Conservation (phyloP, 441 rosid genomes). For the Sinapis alba region DNA sequence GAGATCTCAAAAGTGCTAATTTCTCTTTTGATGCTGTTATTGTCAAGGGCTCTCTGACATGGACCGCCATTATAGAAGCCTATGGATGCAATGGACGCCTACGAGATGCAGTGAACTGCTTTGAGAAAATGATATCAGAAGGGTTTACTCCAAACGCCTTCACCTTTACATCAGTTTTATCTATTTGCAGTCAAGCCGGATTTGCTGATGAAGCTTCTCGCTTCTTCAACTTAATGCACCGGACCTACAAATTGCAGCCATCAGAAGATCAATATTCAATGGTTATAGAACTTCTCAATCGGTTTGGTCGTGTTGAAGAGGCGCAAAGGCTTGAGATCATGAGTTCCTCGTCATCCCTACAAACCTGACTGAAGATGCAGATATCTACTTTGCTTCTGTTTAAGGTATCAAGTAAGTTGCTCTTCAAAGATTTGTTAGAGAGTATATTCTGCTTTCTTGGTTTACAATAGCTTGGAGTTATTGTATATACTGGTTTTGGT, state of each 20-base stretch:
- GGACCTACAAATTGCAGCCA: constrained; percentile 47
- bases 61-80: constrained; percentile 84
- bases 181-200: constrained; percentile 74
- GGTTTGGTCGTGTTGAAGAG: constrained; percentile 48
- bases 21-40: constrained; percentile 54
- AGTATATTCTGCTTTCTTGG: constrained; percentile 12
- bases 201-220: constrained; percentile 65
- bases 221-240: constrained; percentile 55
- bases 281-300: constrained; percentile 52
- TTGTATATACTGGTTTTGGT: constrained; percentile 22
- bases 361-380: not conserved
- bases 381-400: constrained; percentile 18
- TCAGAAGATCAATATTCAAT: constrained; percentile 53
- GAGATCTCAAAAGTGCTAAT: constrained; percentile 51
- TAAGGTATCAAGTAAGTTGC: constrained; percentile 24
- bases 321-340: constrained; percentile 50
- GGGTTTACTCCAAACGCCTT: constrained; percentile 65
- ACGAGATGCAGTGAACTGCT: constrained; percentile 57
- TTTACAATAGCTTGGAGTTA: constrained; percentile 5
- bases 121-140: constrained; percentile 56
- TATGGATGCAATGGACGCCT: constrained; percentile 50
- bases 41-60: constrained; percentile 69
- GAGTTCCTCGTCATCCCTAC: constrained; percentile 42
- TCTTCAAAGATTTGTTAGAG: not conserved
- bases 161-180: constrained; percentile 64